These are phyloP conservation scores for Globisporangium irregulare DNA, from an alignment of 352 stramenopile genomes.

Conservation along the genomic window DNA sequence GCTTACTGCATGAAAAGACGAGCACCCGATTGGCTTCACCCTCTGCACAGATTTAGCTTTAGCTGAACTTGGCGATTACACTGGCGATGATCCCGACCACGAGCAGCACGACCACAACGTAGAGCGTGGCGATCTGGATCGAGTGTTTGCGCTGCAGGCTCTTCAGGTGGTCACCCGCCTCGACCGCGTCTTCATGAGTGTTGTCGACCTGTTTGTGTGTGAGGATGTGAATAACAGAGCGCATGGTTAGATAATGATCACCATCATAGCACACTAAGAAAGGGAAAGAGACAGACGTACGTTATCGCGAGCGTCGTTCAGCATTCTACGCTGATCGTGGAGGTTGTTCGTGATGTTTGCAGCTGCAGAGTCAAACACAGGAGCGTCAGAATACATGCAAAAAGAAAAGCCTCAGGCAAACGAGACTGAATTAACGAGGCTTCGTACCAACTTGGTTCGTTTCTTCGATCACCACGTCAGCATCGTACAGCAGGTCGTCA, in stretches of 20 bases:
- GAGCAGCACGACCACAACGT: conserved; percentile 65
- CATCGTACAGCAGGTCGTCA: conserved; percentile 64
- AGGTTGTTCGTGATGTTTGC: conserved; percentile 69
- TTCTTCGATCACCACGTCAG: conserved; percentile 56
- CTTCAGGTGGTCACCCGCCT: conserved; percentile 60
- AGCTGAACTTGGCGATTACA: conserved; percentile 48
- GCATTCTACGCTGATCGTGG: conserved; percentile 51
- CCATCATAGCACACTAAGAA: background rate
- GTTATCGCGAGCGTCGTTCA: conserved; percentile 67
- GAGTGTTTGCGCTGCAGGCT: conserved; percentile 80
- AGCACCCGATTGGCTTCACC: background rate
- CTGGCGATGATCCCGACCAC: conserved; percentile 64
- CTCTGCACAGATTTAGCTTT: conserved; percentile 12
- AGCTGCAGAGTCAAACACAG: conserved; percentile 19
- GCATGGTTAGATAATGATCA: background rate
- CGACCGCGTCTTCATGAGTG: conserved; percentile 61
- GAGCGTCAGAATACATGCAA: background rate
- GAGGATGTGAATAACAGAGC: background rate
- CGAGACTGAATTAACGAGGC: background rate
- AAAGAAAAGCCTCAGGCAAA: background rate
- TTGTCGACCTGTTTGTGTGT: conserved; percentile 40
- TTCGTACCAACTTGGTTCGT: conserved; percentile 56
- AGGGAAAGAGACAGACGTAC: conserved; percentile 26
- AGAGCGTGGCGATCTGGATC: conserved; percentile 71
- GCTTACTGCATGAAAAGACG: background rate